A percentile compares a stretch with the other conserved stretches of the same genome.
Evolutionary conservation across 306 rosid genomes (phyloP).

Genomic region (Spatholobus suberectus): DNA sequence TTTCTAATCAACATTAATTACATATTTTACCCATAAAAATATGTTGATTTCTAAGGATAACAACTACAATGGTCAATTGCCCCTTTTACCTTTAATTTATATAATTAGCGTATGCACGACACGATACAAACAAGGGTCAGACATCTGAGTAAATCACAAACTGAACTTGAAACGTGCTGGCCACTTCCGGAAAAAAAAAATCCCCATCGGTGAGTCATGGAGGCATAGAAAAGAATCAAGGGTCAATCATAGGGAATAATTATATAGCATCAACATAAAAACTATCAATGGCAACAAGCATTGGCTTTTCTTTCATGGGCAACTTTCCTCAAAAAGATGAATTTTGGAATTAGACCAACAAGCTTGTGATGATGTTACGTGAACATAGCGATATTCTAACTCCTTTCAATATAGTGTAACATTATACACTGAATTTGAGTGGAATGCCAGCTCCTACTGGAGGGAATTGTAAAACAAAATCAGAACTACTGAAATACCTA

Average conservation of each 20-base stretch:
- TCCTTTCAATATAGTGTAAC: slow-evolving; percentile 33
- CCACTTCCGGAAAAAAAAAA: background rate
- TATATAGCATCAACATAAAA: background rate
- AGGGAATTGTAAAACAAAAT: slow-evolving; percentile 93
- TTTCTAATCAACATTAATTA: slow-evolving; percentile 22
- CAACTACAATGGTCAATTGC: background rate
- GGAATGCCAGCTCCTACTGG: slow-evolving; percentile 56
- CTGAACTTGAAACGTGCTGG: slow-evolving; percentile 19
- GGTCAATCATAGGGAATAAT: background rate
- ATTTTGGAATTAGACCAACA: background rate
- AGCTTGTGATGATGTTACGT: background rate
- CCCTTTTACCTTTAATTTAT: background rate
- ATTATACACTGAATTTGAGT: slow-evolving; percentile 40
- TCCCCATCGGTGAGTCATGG: background rate
- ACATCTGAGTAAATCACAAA: background rate
- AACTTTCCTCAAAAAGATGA: background rate
- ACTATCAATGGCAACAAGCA: background rate
- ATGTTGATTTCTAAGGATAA: slow-evolving; percentile 38
- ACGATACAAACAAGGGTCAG: slow-evolving; percentile 1
- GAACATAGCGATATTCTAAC: slow-evolving; percentile 29
- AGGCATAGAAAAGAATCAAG: background rate
- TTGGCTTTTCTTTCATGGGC: background rate
- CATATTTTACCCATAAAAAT: background rate
- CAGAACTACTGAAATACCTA: slow-evolving; percentile 88
- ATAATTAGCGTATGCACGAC: slow-evolving; percentile 13